A percentile compares a stretch with the other conserved stretches of the same genome.
Conservation (phyloP, 2,329 filamentous ascomycete species). For the Botrytis porri region DNA sequence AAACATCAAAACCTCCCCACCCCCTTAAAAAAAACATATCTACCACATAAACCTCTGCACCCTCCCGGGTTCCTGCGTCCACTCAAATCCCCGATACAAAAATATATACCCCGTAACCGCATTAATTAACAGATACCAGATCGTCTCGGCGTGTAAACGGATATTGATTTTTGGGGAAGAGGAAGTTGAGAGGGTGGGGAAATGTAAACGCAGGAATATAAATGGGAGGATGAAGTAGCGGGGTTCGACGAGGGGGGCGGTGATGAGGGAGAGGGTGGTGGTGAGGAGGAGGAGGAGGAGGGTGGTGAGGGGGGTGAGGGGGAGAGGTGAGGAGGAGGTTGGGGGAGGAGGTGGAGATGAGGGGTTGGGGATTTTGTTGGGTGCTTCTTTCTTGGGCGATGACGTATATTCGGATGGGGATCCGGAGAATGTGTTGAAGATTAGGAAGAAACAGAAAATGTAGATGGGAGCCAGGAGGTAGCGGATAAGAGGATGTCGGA, state of each 20-base stretch:
- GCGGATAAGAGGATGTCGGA: constrained; percentile 59
- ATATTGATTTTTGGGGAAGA: background rate
- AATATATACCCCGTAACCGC: constrained; percentile 68
- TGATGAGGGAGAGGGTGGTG: constrained; percentile 75
- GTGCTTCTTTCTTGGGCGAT: background rate
- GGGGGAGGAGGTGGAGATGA: background rate
- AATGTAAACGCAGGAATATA: constrained; percentile 84
- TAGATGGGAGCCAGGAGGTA: constrained; percentile 71
- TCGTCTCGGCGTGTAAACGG: constrained; percentile 56
- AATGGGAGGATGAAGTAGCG: constrained; percentile 95
- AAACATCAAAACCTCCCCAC: too few relatives aligned
- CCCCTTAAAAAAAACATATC: background rate
- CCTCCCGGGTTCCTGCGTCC: constrained; percentile 49
- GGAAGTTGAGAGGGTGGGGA: constrained; percentile 57
- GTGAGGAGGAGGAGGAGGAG: constrained; percentile 60
- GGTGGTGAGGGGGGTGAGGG: constrained; percentile 47
- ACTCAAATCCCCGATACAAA: constrained; percentile 63
- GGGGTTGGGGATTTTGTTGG: background rate
- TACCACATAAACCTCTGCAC: constrained; percentile 83
- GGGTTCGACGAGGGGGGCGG: constrained; percentile 89
- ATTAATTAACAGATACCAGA: constrained; percentile 68
- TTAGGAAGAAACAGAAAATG: constrained; percentile 64
- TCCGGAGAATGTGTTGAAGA: constrained; percentile 61
- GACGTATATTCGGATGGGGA: background rate
- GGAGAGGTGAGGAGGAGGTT: background rate